These are phyloP conservation scores for Rhizopus delemar DNA, from an alignment of 371 early-diverging fungal species.

Conservation along the genomic window DNA sequence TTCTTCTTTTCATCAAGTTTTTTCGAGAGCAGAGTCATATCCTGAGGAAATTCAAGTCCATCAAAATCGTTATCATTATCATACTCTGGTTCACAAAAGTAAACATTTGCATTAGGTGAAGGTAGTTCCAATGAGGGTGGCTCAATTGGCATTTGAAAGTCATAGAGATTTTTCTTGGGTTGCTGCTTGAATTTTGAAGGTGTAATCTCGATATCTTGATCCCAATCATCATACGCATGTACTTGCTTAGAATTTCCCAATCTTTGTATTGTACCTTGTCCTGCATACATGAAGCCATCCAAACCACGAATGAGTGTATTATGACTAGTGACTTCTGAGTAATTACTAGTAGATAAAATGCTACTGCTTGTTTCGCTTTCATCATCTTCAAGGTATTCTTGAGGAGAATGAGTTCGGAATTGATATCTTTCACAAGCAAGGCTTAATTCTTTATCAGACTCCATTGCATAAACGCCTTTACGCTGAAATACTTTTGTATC, in stretches of 20 bases:
- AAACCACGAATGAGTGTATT: conserved; percentile 4
- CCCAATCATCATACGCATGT: conserved; percentile 39
- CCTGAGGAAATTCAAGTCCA: conserved; percentile 33
- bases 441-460: conserved; percentile 31
- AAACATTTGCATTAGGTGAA: neutral
- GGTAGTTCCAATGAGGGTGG: neutral
- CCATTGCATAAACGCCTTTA: conserved; percentile 14
- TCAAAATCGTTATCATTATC: conserved; percentile 21
- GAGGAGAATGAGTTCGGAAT: neutral
- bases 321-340: neutral
- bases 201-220: conserved; percentile 20
- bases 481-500: conserved; percentile 12
- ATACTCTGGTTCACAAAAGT: conserved; percentile 11
- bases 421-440: conserved; percentile 31
- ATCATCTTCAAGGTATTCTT: conserved; percentile 23
- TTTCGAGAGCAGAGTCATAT: conserved; percentile 16
- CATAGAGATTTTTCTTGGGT: neutral
- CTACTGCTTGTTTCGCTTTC: conserved; percentile 27
- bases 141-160: neutral
- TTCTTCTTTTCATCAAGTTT: conserved; percentile 12
- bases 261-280: conserved; percentile 23
- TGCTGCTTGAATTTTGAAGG: conserved; percentile 1
- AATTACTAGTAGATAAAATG: conserved; percentile 10
- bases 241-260: conserved; percentile 18
- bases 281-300: conserved; percentile 36